These are phyloP conservation scores for Inga oerstediana DNA, from an alignment of 306 rosid species.

Conservation along the genomic window DNA sequence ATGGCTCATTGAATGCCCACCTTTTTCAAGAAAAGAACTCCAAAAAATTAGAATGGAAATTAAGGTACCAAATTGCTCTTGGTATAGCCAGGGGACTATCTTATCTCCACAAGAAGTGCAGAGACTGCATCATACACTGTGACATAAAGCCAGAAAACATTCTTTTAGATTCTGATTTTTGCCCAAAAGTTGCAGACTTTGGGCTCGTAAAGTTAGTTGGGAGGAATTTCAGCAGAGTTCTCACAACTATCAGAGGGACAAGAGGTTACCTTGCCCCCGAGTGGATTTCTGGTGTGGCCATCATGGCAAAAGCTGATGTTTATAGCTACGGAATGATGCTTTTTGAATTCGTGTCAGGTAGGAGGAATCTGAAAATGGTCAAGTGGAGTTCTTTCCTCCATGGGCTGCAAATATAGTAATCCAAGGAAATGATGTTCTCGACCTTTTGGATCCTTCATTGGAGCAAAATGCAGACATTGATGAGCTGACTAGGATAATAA, in stretches of 20 bases:
- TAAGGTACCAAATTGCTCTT: constrained; percentile 77
- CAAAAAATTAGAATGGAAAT: constrained; percentile 62
- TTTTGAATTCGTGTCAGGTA: constrained; percentile 76
- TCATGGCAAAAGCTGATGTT: constrained; percentile 87
- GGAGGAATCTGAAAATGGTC: constrained; percentile 70
- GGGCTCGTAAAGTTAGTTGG: constrained; percentile 93
- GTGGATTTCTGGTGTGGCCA: constrained; percentile 86
- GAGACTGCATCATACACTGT: constrained; percentile 90
- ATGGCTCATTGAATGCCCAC: constrained; percentile 64
- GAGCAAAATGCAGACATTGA: constrained; percentile 53
- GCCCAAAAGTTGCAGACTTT: constrained; percentile 87
- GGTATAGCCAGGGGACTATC: constrained; percentile 85
- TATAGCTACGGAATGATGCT: constrained; percentile 96
- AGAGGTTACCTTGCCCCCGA: constrained; percentile 92
- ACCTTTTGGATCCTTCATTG: constrained; percentile 61
- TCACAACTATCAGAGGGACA: constrained; percentile 97
- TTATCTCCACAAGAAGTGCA: constrained; percentile 85
- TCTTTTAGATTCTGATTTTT: constrained; percentile 67
- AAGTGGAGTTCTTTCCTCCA: constrained; percentile 62
- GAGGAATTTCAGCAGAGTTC: constrained; percentile 82
- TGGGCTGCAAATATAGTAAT: constrained; percentile 49
- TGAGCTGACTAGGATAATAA: constrained; percentile 54
- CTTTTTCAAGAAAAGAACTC: constrained; percentile 49
- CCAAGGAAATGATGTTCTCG: constrained; percentile 51
- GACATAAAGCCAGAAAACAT: constrained; percentile 95